Percentiles rank a stretch among this genome's conserved stretches.
phyloP scores from a whole-genome alignment of 345 rosid genomes.

The Zanthoxylum bungeanum region DNA sequence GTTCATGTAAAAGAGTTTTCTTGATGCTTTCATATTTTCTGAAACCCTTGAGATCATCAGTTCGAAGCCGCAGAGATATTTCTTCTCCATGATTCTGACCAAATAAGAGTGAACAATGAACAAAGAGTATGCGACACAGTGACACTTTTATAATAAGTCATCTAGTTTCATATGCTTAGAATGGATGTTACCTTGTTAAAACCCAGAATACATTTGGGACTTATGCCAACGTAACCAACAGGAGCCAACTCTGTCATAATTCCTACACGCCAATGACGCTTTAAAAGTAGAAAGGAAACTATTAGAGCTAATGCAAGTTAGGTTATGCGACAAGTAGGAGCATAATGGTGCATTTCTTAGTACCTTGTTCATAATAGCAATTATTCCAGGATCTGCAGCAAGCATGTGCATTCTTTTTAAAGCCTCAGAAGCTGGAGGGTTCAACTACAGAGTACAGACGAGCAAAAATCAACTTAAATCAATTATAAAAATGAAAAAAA shows the following conservation, averaged over 20 bases:
- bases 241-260: slow-evolving; percentile 98
- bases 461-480: background rate
- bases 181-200: slow-evolving; percentile 66
- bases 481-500: background rate
- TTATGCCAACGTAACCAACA: slow-evolving; percentile 93
- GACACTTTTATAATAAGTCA: background rate
- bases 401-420: slow-evolving; percentile 94
- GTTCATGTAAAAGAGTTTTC: slow-evolving; percentile 92
- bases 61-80: slow-evolving; percentile 91
- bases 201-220: slow-evolving; percentile 84
- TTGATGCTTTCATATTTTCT: slow-evolving; percentile 91
- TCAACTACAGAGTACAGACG: slow-evolving; percentile 56
- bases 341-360: background rate
- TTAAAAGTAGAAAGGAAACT: slow-evolving; percentile 13
- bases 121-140: background rate
- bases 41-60: slow-evolving; percentile 96
- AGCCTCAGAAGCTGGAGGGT: slow-evolving; percentile 86
- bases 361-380: slow-evolving; percentile 92
- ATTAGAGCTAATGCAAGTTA: slow-evolving; percentile 3
- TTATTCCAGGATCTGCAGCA: slow-evolving; percentile 93
- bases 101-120: slow-evolving; percentile 10
- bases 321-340: background rate
- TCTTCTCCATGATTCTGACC: slow-evolving; percentile 91
- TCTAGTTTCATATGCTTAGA: background rate
- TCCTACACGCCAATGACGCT: slow-evolving; percentile 90